Evolutionary conservation across 2,329 filamentous ascomycete species (phyloP).

Genomic region (Fusarium pseudoanthophilum): DNA sequence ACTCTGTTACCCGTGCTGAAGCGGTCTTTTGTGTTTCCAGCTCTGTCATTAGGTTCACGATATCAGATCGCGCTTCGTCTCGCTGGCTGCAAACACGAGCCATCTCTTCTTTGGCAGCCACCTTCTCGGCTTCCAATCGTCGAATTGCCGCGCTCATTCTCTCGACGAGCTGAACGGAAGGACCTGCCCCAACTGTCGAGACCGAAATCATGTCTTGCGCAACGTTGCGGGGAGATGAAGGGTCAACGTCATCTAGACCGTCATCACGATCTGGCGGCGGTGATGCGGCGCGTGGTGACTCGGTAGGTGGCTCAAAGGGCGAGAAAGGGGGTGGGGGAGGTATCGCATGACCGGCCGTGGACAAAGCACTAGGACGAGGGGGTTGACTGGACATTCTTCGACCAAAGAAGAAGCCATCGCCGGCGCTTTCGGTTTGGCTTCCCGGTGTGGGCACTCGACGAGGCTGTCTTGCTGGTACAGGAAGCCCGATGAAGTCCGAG

Average conservation of each 20-base stretch:
- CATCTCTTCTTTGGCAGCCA: slow-evolving; percentile 87
- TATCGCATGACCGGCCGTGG: slow-evolving; percentile 51
- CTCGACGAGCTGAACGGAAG: slow-evolving; percentile 94
- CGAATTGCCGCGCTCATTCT: slow-evolving; percentile 95
- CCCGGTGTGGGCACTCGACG: slow-evolving; percentile 56
- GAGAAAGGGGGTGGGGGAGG: slow-evolving; percentile 56
- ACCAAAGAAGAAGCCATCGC: slow-evolving; percentile 53
- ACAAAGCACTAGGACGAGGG: slow-evolving; percentile 55
- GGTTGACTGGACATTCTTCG: slow-evolving; percentile 65
- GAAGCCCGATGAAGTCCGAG: slow-evolving; percentile 62
- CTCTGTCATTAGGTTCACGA: slow-evolving; percentile 91
- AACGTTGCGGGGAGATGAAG: slow-evolving; percentile 73
- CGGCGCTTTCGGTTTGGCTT: slow-evolving; percentile 57
- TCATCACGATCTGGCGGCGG: slow-evolving; percentile 62
- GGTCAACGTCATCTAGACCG: slow-evolving; percentile 57
- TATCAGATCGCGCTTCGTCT: slow-evolving; percentile 90
- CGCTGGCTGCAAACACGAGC: slow-evolving; percentile 82
- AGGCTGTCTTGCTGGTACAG: slow-evolving; percentile 50
- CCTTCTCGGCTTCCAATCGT: slow-evolving; percentile 90
- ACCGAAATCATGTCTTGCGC: slow-evolving; percentile 88
- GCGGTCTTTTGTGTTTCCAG: slow-evolving; percentile 75
- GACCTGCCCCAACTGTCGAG: slow-evolving; percentile 89
- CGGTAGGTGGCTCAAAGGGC: slow-evolving; percentile 56
- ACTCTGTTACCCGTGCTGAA: slow-evolving; percentile 66
- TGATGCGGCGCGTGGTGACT: slow-evolving; percentile 51